These are phyloP conservation scores for Rhipidocladum racemiflorum DNA, from an alignment of 176 grass and related monocot genomes.

Conservation along the genomic window DNA sequence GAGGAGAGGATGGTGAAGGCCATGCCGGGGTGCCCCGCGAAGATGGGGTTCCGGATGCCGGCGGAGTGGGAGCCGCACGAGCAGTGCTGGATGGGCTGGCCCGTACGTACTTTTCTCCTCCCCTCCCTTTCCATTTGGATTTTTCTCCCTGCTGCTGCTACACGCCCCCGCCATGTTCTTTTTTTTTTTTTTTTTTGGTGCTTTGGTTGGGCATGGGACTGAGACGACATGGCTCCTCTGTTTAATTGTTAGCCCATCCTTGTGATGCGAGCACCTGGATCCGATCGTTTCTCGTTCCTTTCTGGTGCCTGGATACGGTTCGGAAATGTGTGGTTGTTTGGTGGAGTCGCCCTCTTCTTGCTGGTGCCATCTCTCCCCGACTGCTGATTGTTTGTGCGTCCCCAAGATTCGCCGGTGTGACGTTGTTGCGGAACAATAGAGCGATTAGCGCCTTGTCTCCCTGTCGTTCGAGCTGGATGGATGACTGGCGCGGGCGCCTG, in stretches of 20 bases:
- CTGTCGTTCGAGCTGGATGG: too few species aligned
- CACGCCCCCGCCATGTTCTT: neutral
- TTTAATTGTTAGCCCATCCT: neutral
- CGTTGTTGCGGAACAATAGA: neutral
- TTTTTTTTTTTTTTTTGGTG: neutral
- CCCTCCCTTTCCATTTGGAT: neutral
- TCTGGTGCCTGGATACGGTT: neutral
- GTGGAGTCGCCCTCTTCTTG: neutral
- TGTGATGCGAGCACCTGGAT: neutral
- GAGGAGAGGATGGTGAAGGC: conserved; percentile 40
- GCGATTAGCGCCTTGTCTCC: too few species aligned
- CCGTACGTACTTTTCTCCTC: conserved; percentile 36
- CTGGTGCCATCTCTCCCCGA: neutral
- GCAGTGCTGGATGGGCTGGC: conserved; percentile 98
- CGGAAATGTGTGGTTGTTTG: neutral
- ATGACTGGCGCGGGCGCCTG: too few species aligned
- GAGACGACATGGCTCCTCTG: neutral
- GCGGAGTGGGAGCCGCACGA: conserved; percentile 89
- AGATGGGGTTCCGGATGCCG: conserved; percentile 79
- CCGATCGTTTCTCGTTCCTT: neutral
- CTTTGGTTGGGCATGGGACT: neutral
- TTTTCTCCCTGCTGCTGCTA: neutral
- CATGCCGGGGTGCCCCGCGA: conserved; percentile 37
- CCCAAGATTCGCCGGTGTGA: neutral
- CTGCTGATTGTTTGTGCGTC: neutral